A percentile compares a stretch with the other conserved stretches of the same genome.
phyloP scores from a whole-genome alignment of 2,329 filamentous ascomycete species.

The Aspergillus persii region DNA sequence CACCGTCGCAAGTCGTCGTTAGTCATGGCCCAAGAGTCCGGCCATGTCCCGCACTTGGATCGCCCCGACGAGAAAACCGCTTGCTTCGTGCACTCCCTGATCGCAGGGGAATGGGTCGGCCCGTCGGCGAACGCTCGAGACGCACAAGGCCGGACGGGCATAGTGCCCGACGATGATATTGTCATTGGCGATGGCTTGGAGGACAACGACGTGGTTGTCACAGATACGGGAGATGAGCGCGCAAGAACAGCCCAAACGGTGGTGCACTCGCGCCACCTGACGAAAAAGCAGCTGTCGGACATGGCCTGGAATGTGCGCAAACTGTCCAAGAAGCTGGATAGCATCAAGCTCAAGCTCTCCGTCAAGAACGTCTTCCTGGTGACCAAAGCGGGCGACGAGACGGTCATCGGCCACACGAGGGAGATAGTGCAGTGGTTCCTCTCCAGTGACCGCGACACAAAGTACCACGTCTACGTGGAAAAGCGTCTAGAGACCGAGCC shows the following conservation, averaged over 20 bases:
- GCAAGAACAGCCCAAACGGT: slow-evolving; percentile 37
- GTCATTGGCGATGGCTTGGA: slow-evolving; percentile 21
- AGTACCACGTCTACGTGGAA: slow-evolving; percentile 80
- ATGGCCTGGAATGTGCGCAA: slow-evolving; percentile 97
- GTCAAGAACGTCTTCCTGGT: slow-evolving; percentile 83
- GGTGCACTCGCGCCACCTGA: slow-evolving; percentile 71
- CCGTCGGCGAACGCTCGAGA: slow-evolving; percentile 7
- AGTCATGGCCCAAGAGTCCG: slow-evolving; percentile 44
- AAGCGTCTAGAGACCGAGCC: slow-evolving; percentile 68
- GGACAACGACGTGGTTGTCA: slow-evolving; percentile 23
- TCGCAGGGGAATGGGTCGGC: slow-evolving; percentile 40
- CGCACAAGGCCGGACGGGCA: neutral
- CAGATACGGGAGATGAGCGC: slow-evolving; percentile 23
- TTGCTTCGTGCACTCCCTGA: slow-evolving; percentile 62
- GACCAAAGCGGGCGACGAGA: slow-evolving; percentile 86
- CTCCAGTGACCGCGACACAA: slow-evolving; percentile 62
- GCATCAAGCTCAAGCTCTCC: slow-evolving; percentile 76
- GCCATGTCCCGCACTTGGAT: slow-evolving; percentile 37
- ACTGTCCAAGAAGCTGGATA: slow-evolving; percentile 79
- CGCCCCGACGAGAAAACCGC: slow-evolving; percentile 45
- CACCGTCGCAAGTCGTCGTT: slow-evolving; percentile 62
- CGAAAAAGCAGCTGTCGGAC: slow-evolving; percentile 90
- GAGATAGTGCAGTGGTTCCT: slow-evolving; percentile 80
- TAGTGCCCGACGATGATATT: slow-evolving; percentile 9
- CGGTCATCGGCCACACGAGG: slow-evolving; percentile 72